These are phyloP conservation scores for Solanum clarkiae DNA, from an alignment of 257 asterid species.

Conservation along the genomic window DNA sequence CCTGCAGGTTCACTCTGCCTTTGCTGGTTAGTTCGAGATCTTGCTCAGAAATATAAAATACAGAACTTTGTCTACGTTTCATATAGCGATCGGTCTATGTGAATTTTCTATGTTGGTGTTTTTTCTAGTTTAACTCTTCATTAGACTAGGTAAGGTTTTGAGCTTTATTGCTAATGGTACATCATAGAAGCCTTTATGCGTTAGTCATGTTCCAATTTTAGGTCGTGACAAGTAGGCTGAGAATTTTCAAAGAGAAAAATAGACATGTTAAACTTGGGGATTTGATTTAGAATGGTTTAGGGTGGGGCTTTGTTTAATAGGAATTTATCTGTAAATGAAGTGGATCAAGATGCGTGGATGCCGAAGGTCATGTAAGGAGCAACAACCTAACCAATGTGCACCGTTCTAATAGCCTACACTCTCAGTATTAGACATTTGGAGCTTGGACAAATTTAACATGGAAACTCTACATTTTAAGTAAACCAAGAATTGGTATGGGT, in stretches of 20 bases:
- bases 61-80: background rate
- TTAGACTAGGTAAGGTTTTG: background rate
- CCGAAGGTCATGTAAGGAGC: background rate
- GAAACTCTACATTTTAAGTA: background rate
- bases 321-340: background rate
- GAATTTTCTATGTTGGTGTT: background rate
- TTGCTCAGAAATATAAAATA: background rate
- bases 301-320: background rate
- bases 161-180: background rate
- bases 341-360: background rate
- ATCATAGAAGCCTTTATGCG: background rate
- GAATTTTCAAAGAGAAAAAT: background rate
- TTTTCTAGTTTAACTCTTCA: background rate
- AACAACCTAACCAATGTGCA: background rate
- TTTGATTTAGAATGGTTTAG: background rate
- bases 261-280: background rate
- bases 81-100: background rate
- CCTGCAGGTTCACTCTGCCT: slow-evolving; percentile 77
- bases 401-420: background rate
- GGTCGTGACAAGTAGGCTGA: background rate
- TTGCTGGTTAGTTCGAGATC: slow-evolving; percentile 51
- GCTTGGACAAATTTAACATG: background rate
- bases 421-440: background rate
- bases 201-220: background rate
- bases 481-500: background rate